A percentile compares a stretch with the other conserved stretches of the same genome.
These are phyloP conservation scores for Microdochium nivale DNA, from an alignment of 2,329 filamentous ascomycete genomes.

Conservation along the genomic window DNA sequence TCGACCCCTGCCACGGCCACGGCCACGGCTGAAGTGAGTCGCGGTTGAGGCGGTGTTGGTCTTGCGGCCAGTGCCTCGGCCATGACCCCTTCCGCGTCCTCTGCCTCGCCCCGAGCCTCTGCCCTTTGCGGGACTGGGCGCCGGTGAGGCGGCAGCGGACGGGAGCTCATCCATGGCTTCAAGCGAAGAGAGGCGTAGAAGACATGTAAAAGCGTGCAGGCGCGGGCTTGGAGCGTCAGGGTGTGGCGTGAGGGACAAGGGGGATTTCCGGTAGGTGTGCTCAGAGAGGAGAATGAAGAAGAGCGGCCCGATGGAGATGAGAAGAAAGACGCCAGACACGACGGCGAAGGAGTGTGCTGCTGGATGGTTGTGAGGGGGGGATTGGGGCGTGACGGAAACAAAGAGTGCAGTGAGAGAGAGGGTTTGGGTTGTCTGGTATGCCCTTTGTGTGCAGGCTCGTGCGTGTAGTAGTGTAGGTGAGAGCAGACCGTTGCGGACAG, in stretches of 20 bases:
- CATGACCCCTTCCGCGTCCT: constrained; percentile 10
- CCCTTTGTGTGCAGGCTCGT: background rate
- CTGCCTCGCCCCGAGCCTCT: constrained; percentile 14
- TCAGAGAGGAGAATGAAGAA: background rate
- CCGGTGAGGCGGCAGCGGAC: constrained; percentile 16
- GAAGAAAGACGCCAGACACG: background rate
- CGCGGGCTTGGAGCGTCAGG: constrained; percentile 20
- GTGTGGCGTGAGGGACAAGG: background rate
- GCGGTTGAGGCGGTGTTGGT: constrained; percentile 11
- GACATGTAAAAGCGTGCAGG: constrained; percentile 1
- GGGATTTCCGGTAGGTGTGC: background rate
- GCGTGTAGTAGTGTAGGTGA: background rate
- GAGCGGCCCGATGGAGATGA: background rate
- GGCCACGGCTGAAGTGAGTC: constrained; percentile 11
- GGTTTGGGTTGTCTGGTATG: background rate
- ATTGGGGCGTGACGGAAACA: background rate
- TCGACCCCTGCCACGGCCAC: constrained; percentile 26
- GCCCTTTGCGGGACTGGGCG: constrained; percentile 20
- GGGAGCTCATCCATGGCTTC: constrained; percentile 17
- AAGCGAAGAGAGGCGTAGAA: constrained; percentile 1
- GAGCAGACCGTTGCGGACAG: no score
- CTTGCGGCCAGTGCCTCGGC: constrained; percentile 9
- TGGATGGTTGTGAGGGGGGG: background rate
- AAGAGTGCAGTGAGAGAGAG: background rate
- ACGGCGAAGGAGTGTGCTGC: background rate